These are phyloP conservation scores for Ceratocystis harringtonii DNA, from an alignment of 2,329 filamentous ascomycete species.

Conservation along the genomic window DNA sequence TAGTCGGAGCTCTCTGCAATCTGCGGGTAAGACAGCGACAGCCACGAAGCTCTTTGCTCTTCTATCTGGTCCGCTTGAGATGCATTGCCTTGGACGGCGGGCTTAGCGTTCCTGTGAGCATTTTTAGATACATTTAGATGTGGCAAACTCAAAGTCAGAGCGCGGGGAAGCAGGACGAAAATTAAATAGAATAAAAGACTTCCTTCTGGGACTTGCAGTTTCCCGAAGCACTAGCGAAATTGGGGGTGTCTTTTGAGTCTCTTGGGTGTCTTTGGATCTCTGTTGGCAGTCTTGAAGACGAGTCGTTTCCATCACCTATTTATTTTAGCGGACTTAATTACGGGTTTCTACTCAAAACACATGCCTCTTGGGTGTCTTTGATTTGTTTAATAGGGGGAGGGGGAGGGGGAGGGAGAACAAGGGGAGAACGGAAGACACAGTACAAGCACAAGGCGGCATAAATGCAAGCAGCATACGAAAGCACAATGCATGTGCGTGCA, in stretches of 20 bases:
- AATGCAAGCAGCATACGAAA: too few relatives aligned
- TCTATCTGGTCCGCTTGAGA: background rate
- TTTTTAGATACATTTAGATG: background rate
- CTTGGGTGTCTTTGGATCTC: too few relatives aligned
- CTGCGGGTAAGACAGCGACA: background rate
- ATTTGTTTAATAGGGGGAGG: background rate
- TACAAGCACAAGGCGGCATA: too few relatives aligned
- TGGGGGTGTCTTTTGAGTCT: conserved; percentile 6
- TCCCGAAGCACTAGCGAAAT: conserved; percentile 11
- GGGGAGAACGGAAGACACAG: too few relatives aligned
- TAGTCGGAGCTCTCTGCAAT: background rate
- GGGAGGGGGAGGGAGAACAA: too few relatives aligned
- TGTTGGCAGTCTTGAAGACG: background rate
- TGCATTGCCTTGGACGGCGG: background rate
- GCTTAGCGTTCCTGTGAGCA: background rate
- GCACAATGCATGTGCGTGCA: too few relatives aligned
- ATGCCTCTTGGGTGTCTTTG: background rate
- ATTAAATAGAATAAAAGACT: background rate
- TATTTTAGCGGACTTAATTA: conserved; percentile 2
- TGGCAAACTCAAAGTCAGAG: background rate
- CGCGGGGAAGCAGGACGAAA: background rate
- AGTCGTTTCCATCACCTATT: background rate
- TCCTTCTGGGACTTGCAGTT: conserved; percentile 1
- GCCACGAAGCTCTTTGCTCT: background rate
- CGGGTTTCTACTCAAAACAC: conserved; percentile 3